phyloP scores from a whole-genome alignment of 208 protist species.

The Phytomonas francai region DNA sequence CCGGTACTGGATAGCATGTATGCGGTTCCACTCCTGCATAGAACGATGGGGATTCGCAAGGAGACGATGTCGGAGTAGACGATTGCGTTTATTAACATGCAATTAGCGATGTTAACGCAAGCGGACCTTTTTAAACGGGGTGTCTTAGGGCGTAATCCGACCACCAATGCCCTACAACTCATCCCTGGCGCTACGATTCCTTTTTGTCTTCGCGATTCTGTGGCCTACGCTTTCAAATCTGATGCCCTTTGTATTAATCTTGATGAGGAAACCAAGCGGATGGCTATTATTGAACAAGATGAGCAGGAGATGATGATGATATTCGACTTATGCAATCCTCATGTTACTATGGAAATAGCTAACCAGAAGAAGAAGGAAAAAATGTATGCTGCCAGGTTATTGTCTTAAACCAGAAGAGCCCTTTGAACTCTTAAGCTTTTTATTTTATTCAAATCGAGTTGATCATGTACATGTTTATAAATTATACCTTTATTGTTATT shows the following conservation, averaged over 20 bases:
- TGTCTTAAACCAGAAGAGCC: background rate
- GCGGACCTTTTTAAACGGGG: slow-evolving; percentile 31
- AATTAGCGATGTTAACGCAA: slow-evolving; percentile 35
- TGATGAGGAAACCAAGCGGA: slow-evolving; percentile 54
- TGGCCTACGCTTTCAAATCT: slow-evolving; percentile 38
- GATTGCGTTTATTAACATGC: slow-evolving; percentile 36
- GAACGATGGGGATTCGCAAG: slow-evolving; percentile 38
- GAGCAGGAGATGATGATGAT: slow-evolving; percentile 2
- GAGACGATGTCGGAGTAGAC: slow-evolving; percentile 70
- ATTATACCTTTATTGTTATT: slow-evolving; percentile 11
- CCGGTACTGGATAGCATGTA: slow-evolving; percentile 30
- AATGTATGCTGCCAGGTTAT: background rate
- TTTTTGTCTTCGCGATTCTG: slow-evolving; percentile 23
- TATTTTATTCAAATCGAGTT: slow-evolving; percentile 5
- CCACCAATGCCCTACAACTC: slow-evolving; percentile 11
- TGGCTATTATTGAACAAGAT: slow-evolving; percentile 39
- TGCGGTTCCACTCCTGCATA: slow-evolving; percentile 52
- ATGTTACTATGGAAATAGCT: background rate
- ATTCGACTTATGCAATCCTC: background rate
- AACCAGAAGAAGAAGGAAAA: background rate
- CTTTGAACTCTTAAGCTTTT: slow-evolving; percentile 8
- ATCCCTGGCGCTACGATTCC: slow-evolving; percentile 12
- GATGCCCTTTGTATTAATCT: slow-evolving; percentile 35
- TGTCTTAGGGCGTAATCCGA: slow-evolving; percentile 24
- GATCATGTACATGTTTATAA: background rate